A percentile compares a stretch with the other conserved stretches of the same genome.
Evolutionary conservation across 2,329 filamentous ascomycete species (phyloP).

Genomic region (Mycosphaerella sp.): DNA sequence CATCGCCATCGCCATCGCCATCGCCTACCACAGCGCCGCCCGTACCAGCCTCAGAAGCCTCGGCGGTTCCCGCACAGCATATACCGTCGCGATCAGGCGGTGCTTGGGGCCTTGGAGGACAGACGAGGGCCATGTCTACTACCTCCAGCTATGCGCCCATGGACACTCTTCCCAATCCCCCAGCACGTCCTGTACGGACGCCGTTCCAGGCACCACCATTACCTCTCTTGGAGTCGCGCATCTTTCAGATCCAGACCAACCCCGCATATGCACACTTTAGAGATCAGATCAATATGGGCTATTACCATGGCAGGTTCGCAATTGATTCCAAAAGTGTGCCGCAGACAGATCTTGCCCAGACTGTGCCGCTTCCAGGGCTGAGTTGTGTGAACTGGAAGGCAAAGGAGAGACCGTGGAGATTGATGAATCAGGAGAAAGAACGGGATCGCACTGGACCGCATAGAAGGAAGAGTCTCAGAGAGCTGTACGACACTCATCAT

Average conservation of each 20-base stretch:
- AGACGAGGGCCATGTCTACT: conserved; percentile 19
- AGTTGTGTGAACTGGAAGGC: conserved; percentile 37
- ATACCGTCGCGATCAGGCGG: neutral
- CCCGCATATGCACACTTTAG: conserved; percentile 36
- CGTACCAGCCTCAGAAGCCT: neutral
- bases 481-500: conserved; percentile 14
- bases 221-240: conserved; percentile 18
- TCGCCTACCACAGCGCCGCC: conserved; percentile 1
- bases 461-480: conserved; percentile 31
- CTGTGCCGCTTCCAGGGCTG: conserved; percentile 38
- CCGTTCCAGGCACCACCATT: conserved; percentile 18
- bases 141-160: conserved; percentile 4
- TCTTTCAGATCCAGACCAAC: conserved; percentile 40
- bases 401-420: conserved; percentile 33
- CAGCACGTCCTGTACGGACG: conserved; percentile 6
- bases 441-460: conserved; percentile 25
- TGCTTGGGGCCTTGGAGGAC: conserved; percentile 12
- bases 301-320: conserved; percentile 30
- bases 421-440: conserved; percentile 26
- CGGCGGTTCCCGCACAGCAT: neutral
- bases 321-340: conserved; percentile 26
- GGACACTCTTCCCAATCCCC: conserved; percentile 10
- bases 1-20: neutral
- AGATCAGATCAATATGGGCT: conserved; percentile 36
- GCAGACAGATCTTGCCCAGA: conserved; percentile 35